Base-by-base conservation (phyloP, 495 filamentous ascomycete species). In the Xylaria telfairii region DNA sequence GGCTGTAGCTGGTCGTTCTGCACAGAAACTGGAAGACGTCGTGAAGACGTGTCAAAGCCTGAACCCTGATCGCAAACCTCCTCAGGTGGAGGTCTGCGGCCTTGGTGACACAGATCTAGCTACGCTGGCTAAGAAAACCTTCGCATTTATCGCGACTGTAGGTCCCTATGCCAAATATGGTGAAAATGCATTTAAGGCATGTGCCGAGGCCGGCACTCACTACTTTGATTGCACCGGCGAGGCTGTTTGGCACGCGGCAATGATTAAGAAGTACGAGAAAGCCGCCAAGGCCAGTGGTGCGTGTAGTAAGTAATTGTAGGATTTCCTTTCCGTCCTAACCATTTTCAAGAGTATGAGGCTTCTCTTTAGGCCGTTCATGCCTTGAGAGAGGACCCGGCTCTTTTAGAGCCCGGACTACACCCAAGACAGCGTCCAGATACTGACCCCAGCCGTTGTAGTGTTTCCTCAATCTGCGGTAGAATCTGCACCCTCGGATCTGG, bases 141-240 rank as follows among this genome's bases (percentile, higher is more conserved):
- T 85, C 65, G 74, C 95, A 51, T 79, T 98, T 34, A 91, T 98
- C 77, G 92, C 92, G 63, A 93, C 92, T 53, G 88, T 97, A 41
- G 95, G 95, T 0, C 95, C 95, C 0, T 98, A 95, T 79, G 82
- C 88, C 75, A 75, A 88, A 39, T 91, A 96, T 74, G 94, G 95
- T 51, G 90, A 91, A 56, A 87, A 87, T 51, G 93, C 94, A 24
- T 89, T 98, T 65, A 90, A 92, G 73, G 94, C 95, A n/a, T 98
- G 95, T 78, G 93, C 93, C 39, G 86, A 89, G 60, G 90, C 89
- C 70, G 95, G 95, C 28, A 97, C 95, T 15, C 94, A 97, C 78
- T 97, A 97, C 78, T 83, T 98, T 53, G 95, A 98, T 82, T 88
- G 89, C 39, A 97, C 95, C 15, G 95, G 95, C 46, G 96, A 99